Base-by-base conservation (phyloP, 176 grass and related monocot genomes). In the Poa pratensis region DNA sequence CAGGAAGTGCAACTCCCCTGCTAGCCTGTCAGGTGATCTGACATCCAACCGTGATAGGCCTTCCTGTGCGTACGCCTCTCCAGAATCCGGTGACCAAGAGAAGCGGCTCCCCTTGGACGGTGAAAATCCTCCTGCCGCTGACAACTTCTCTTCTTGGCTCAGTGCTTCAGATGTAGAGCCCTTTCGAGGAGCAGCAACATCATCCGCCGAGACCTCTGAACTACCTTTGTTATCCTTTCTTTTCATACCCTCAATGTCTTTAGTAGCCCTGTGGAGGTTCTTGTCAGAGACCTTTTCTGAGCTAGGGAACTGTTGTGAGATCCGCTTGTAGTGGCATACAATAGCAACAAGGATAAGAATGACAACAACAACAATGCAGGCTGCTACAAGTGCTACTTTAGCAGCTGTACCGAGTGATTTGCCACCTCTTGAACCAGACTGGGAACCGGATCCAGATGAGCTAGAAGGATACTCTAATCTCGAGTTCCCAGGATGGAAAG, bases 401-500 rank as follows among this genome's bases (percentile, higher is more conserved):
- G 90, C 85, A 82, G 72, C 88, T 76, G 86, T 73, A 67, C 78
- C 67, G 4, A 96, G 83, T 68, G 86, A 64, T 69, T 67, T 94
- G 46, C 87, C 90, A 61, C 87, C 63, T 28, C 37, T 43, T 60
- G 63, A 82, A 83, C 84, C 83, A 80, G 88, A 85, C 66, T 89
- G 77, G 67, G 83, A 78, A 3, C 78, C 73, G 22, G 92, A 94
- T 79, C 90, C 91, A 70, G 86, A 48, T 74, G 91, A 75, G 82
- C 79, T 77, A 78, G 83, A 60, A 82, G 97, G 97, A 79, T 92
- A 83, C 24, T 91, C 91, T 82, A 99, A 78, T 57, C 89, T 96
- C 19, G 94, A 85, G 87, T 99, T 99, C 48, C 97, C 97, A 20
- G 97, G 97, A 73, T 99, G 97, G 94, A 99, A 99, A 58, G 94